These are phyloP conservation scores for Candida anglica DNA, from an alignment of 805 yeast genomes.

Conservation along the genomic window DNA sequence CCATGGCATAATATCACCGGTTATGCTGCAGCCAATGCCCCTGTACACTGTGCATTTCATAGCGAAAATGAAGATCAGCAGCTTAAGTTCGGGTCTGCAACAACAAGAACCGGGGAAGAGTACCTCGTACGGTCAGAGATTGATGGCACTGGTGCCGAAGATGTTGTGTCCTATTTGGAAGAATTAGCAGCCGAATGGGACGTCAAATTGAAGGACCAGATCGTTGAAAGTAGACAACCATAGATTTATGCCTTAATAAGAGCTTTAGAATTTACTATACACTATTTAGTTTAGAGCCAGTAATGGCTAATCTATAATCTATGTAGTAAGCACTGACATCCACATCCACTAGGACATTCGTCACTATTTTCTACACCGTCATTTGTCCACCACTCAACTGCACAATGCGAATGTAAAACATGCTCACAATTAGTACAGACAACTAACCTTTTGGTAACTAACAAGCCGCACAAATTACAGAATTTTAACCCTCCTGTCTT, in stretches of 20 bases:
- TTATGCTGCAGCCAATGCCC: conserved; percentile 86
- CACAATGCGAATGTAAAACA: conserved; percentile 74
- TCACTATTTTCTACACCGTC: conserved; percentile 15
- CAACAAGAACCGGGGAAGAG: conserved; percentile 61
- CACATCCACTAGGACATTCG: conserved; percentile 85
- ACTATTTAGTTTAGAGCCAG: no score
- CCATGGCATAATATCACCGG: conserved; percentile 89
- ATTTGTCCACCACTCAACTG: conserved; percentile 71
- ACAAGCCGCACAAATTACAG: conserved; percentile 66
- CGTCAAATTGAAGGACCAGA: conserved; percentile 67
- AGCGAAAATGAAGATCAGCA: conserved; percentile 47
- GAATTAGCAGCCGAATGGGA: conserved; percentile 66
- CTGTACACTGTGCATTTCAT: conserved; percentile 51
- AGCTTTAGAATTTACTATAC: no score
- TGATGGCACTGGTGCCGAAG: conserved; percentile 61
- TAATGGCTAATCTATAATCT: conserved; percentile 6
- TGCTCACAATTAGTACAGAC: conserved; percentile 77
- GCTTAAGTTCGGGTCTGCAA: conserved; percentile 65
- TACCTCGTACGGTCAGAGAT: conserved; percentile 53
- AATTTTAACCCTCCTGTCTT: conserved; percentile 26
- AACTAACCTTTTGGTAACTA: conserved; percentile 56
- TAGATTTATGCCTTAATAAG: conserved; percentile 4
- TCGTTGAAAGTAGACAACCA: conserved; percentile 45
- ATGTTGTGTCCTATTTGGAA: conserved; percentile 63
- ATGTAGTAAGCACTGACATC: conserved; percentile 59